phyloP scores from a whole-genome alignment of 768 basidiomycete species.

The Naganishia friedmannii region DNA sequence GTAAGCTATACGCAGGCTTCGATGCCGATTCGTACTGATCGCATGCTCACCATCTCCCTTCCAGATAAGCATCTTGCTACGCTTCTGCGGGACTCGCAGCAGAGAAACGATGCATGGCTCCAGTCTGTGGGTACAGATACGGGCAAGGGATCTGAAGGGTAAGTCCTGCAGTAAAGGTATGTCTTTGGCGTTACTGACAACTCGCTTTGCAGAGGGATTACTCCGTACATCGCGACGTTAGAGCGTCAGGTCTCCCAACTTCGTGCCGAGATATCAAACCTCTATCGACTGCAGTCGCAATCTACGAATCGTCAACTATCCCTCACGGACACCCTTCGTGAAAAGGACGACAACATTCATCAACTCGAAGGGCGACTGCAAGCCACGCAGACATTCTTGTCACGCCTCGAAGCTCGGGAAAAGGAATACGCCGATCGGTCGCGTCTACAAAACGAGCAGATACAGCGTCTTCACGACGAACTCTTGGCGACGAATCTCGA shows the following conservation, averaged over 20 bases:
- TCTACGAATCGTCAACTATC: constrained; percentile 91
- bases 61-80: constrained; percentile 13
- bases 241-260: constrained; percentile 90
- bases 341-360: constrained; percentile 82
- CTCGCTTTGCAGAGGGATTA: constrained; percentile 18
- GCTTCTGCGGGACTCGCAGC: constrained; percentile 76
- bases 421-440: constrained; percentile 68
- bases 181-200: neutral
- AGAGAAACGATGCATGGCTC: constrained; percentile 83
- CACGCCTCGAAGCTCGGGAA: constrained; percentile 57
- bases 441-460: constrained; percentile 73
- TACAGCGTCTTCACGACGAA: constrained; percentile 74
- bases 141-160: constrained; percentile 38
- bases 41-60: neutral
- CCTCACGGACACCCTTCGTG: constrained; percentile 91
- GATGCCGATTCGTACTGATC: neutral
- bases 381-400: constrained; percentile 49
- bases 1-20: neutral
- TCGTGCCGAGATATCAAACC: constrained; percentile 84
- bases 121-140: constrained; percentile 35
- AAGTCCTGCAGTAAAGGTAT: constrained; percentile 12
- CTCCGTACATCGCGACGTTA: constrained; percentile 64
- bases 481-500: constrained; percentile 87
- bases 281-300: constrained; percentile 80
- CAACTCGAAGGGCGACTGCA: constrained; percentile 76